phyloP scores from a whole-genome alignment of 441 rosid species.

The Euphorbia celastroides region DNA sequence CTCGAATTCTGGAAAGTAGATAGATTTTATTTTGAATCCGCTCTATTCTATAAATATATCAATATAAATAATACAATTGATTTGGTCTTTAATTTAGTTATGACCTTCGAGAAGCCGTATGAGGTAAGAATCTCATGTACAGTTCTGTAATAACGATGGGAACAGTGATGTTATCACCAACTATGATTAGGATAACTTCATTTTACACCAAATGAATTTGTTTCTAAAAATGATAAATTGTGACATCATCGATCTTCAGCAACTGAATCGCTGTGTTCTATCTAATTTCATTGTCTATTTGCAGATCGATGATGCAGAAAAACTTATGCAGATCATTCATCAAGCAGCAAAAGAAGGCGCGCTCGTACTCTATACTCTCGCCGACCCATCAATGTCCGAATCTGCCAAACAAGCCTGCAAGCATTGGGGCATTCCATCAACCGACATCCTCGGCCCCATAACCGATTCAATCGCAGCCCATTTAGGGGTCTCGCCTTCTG shows the following conservation, averaged over 20 bases:
- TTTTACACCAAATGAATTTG: not conserved
- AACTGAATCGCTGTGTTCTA: not conserved
- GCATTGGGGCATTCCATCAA: slow-evolving; percentile 62
- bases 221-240: not conserved
- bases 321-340: slow-evolving; percentile 57
- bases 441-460: slow-evolving; percentile 73
- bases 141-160: too few relatives aligned
- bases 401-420: slow-evolving; percentile 62
- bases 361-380: slow-evolving; percentile 61
- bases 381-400: slow-evolving; percentile 73
- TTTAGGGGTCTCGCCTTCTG: slow-evolving; percentile 73
- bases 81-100: too few relatives aligned
- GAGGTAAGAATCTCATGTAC: too few relatives aligned
- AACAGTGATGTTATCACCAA: too few relatives aligned
- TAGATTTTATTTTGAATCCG: too few relatives aligned
- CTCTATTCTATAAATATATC: too few relatives aligned
- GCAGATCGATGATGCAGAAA: slow-evolving; percentile 71
- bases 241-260: not conserved
- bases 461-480: slow-evolving; percentile 73
- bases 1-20: too few relatives aligned
- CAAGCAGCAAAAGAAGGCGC: slow-evolving; percentile 91
- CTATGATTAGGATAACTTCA: too few relatives aligned
- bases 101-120: too few relatives aligned
- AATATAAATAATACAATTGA: too few relatives aligned
- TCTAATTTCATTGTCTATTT: not conserved